Evolutionary conservation across 2,329 filamentous ascomycete genomes (phyloP).

Genomic region (Ilyonectria destructans): DNA sequence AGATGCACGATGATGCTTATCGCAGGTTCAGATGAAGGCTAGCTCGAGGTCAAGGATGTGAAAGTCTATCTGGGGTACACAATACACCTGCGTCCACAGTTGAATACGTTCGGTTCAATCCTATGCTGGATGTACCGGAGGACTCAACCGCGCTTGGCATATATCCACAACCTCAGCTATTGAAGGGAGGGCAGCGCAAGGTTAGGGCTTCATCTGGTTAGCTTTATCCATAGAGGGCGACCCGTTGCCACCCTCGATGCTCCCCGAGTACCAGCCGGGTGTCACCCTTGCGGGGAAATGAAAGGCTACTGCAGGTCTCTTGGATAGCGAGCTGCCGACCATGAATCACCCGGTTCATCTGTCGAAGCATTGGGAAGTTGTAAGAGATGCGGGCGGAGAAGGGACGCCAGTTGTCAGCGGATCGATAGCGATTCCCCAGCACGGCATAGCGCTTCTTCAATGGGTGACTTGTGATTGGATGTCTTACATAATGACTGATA

Average conservation of each 20-base stretch:
- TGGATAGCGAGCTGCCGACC: too few relatives aligned
- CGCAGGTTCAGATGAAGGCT: not conserved
- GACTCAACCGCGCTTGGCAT: not conserved
- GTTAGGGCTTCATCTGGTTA: not conserved
- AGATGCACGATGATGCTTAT: not conserved
- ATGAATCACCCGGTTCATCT: not conserved
- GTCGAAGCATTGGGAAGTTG: slow-evolving; percentile 1
- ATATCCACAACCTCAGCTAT: not conserved
- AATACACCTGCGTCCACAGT: not conserved
- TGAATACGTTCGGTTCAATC: not conserved
- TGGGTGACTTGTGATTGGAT: not conserved
- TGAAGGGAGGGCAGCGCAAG: not conserved
- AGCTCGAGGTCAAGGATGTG: not conserved
- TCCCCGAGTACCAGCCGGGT: not conserved
- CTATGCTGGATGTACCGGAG: not conserved
- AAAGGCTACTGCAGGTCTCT: not conserved
- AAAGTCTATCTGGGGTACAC: not conserved
- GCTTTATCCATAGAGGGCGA: not conserved
- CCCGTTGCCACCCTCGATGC: not conserved
- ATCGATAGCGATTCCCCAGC: not conserved
- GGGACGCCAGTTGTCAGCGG: not conserved
- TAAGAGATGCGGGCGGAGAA: not conserved
- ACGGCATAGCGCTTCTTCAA: not conserved
- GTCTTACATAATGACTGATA: not conserved
- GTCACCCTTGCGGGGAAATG: not conserved